Evolutionary conservation across 2,329 filamentous ascomycete species (phyloP).

Genomic region (Nothomitra cinnamomea): DNA sequence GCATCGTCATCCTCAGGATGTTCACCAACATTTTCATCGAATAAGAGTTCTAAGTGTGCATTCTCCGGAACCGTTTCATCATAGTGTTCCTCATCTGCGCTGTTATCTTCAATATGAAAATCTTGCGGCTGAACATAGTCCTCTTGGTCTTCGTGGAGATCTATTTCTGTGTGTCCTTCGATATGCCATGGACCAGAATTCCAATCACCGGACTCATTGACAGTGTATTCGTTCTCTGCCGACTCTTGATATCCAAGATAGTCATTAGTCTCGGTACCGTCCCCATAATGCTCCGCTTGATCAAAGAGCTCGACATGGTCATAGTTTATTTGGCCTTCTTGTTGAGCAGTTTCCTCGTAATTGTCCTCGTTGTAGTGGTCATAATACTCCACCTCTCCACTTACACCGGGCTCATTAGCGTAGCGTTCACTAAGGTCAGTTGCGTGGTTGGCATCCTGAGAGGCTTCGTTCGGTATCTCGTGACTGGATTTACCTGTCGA

Average conservation of each 20-base stretch:
- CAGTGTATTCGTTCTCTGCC: conserved; percentile 1
- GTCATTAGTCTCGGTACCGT: neutral
- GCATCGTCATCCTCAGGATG: neutral
- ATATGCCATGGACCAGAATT: neutral
- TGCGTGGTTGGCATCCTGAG: neutral
- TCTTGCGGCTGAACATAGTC: neutral
- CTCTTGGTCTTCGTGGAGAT: neutral
- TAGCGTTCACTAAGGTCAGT: neutral
- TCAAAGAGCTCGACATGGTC: neutral
- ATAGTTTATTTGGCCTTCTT: neutral
- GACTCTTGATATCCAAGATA: neutral
- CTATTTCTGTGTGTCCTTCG: neutral
- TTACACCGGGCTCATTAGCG: neutral
- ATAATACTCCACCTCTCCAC: neutral
- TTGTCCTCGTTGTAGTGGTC: neutral
- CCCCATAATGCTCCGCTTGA: neutral
- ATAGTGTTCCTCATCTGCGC: neutral
- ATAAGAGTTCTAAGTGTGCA: neutral
- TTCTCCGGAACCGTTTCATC: neutral
- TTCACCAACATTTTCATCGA: neutral
- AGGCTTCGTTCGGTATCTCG: neutral
- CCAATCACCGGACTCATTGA: neutral
- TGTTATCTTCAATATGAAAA: neutral
- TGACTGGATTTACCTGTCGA: neutral
- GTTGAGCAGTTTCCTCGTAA: neutral